Conservation (phyloP, 306 rosid species). For the Medicago ruthenica region DNA sequence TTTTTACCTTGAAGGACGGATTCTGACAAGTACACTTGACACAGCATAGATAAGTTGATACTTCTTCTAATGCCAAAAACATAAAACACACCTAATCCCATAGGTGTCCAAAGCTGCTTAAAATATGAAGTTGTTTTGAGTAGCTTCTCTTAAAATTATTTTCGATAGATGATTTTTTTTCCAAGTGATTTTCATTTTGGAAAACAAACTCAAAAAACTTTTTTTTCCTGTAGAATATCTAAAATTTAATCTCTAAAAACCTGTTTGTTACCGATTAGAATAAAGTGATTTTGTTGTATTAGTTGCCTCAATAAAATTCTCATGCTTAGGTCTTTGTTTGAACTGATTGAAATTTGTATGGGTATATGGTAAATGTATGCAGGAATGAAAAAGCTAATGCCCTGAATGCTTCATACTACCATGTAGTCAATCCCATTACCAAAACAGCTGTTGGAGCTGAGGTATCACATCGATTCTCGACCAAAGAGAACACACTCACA, state of each 20-base stretch:
- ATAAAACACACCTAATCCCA: too few relatives aligned
- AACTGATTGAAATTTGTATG: conserved; percentile 18
- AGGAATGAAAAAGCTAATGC: conserved; percentile 83
- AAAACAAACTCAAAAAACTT: background rate
- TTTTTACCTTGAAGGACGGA: too few relatives aligned
- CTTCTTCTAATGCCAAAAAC: too few relatives aligned
- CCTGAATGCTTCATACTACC: conserved; percentile 83
- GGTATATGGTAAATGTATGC: conserved; percentile 40
- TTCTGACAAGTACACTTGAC: too few relatives aligned
- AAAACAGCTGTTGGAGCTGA: conserved; percentile 89
- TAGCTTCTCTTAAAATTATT: background rate
- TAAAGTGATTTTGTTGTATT: background rate
- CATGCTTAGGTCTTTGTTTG: background rate
- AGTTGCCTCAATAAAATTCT: background rate
- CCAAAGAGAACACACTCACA: conserved; percentile 74
- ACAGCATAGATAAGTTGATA: too few relatives aligned
- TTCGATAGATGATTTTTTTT: too few relatives aligned
- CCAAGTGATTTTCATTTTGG: background rate
- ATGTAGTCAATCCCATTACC: conserved; percentile 61
- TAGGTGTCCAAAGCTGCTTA: too few relatives aligned
- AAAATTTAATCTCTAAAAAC: background rate
- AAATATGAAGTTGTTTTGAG: background rate
- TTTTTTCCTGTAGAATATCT: background rate
- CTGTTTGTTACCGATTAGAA: background rate
- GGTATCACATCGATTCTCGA: conserved; percentile 71